Conservation (phyloP, 305 asterid species). For the Fraxinus floribunda region DNA sequence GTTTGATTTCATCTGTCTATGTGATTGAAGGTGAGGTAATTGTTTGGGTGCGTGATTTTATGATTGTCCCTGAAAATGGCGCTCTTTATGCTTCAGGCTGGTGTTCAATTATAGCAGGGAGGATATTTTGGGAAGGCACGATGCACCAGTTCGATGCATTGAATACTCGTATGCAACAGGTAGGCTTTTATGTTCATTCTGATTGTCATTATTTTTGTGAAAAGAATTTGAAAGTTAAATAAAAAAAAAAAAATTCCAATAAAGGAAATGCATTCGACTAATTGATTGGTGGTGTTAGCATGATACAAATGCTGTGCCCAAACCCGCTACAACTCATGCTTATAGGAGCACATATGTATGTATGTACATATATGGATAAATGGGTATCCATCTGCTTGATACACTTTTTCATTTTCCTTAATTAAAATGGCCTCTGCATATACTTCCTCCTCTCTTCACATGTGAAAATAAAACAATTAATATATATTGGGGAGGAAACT, state of each 20-base stretch:
- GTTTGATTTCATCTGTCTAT: not conserved
- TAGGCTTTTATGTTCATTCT: slow-evolving; percentile 18
- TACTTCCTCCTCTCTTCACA: not conserved
- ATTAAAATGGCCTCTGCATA: not conserved
- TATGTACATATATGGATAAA: not conserved
- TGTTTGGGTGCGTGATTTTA: not conserved
- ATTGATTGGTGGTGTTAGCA: not conserved
- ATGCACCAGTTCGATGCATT: slow-evolving; percentile 87
- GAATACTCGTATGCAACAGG: slow-evolving; percentile 91
- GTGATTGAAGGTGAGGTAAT: not conserved
- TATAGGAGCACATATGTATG: not conserved
- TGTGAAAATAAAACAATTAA: not conserved
- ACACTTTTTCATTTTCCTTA: not conserved
- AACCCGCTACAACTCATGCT: not conserved
- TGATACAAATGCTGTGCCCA: not conserved
- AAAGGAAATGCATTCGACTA: not conserved
- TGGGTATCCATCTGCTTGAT: not conserved
- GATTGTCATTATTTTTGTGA: not conserved
- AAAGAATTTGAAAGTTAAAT: not conserved
- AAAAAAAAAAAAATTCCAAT: not conserved
- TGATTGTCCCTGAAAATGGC: slow-evolving; percentile 14
- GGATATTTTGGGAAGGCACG: slow-evolving; percentile 87
- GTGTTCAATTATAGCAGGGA: slow-evolving; percentile 75
- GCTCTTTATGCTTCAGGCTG: slow-evolving; percentile 48
- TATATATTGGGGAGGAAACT: not conserved